Evolutionary conservation across 2,329 filamentous ascomycete genomes (phyloP), one percentile per base, ranked within the genome.

Genomic region (Sporothrix luriei): DNA sequence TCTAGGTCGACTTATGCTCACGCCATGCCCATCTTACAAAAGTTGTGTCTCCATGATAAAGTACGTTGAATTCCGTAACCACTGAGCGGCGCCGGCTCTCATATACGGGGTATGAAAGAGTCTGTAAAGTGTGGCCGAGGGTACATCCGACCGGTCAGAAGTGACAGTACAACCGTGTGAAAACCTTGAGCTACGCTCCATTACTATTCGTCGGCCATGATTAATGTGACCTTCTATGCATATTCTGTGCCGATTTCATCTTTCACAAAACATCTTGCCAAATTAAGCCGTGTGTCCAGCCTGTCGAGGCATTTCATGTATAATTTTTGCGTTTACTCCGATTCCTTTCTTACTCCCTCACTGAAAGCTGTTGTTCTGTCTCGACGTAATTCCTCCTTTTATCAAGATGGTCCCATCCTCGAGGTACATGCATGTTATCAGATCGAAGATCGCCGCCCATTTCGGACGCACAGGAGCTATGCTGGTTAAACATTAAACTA

Each of bases 361-460:
- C 40, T 33, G 33, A 4, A 9, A 33, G 13, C 29, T 21, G 14
- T 33, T 19, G 21, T 33, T 49, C n/a, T 48, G 19, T 49, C 19
- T 26, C n/a, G 6, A n/a, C 21, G 21, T 49, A n/a, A 21, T 62
- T 19, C n/a, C 33, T 21, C 24, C 24, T 29, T 46, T 19, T 26
- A 43, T 62, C 57, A 46, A 46, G 4, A 21, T 46, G 2, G 26
- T 62, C 38, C 40, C 48, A 9, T 61, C 38, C n/a, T 46, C 38
- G 13, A 46, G 38, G 57, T 62, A 33, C 59, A 33, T 24, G 43
- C 57, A 33, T 16, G 16, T 70, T 70, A 70, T 70, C 69, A 70
- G 69, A 70, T 70, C 38, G 64, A 64, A 48, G 33, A 40, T 46
- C 57, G 6, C 57, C 38, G 29, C 54, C 13, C 14, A 33, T 51